phyloP scores from a whole-genome alignment of 192 early-diverging fungal species.

The Anaeromyces robustus region DNA sequence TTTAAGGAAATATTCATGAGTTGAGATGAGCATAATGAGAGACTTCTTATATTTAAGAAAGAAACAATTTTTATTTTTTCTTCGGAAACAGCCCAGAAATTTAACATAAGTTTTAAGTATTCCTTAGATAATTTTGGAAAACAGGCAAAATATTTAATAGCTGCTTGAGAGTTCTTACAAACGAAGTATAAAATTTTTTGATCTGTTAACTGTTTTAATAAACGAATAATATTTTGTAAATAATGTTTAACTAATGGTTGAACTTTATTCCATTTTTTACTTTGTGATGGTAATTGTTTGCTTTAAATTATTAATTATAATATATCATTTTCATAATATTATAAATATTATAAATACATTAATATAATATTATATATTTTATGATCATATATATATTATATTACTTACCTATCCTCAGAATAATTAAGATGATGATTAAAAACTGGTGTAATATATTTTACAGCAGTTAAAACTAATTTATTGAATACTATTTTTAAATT shows the following conservation, averaged over 20 bases:
- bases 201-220: slow-evolving; percentile 72
- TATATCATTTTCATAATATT: too few species aligned
- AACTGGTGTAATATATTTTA: neutral
- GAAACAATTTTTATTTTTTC: slow-evolving; percentile 61
- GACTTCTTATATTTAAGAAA: slow-evolving; percentile 68
- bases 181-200: slow-evolving; percentile 68
- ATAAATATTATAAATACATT: too few species aligned
- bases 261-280: slow-evolving; percentile 52
- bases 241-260: slow-evolving; percentile 72
- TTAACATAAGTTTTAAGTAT: slow-evolving; percentile 55
- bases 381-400: too few species aligned
- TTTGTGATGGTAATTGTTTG: neutral
- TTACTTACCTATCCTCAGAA: neutral
- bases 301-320: neutral
- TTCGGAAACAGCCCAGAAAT: slow-evolving; percentile 45
- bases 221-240: slow-evolving; percentile 49
- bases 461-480: neutral
- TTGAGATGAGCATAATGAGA: slow-evolving; percentile 31
- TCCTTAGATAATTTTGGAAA: slow-evolving; percentile 70
- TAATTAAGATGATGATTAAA: neutral
- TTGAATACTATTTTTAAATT: neutral
- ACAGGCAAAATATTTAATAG: slow-evolving; percentile 59
- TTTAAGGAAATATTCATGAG: neutral
- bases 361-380: too few species aligned
- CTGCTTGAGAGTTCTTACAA: slow-evolving; percentile 62